A percentile compares a stretch with the other conserved stretches of the same genome.
Conservation (phyloP, 345 rosid species). For the Aethionema arabicum region DNA sequence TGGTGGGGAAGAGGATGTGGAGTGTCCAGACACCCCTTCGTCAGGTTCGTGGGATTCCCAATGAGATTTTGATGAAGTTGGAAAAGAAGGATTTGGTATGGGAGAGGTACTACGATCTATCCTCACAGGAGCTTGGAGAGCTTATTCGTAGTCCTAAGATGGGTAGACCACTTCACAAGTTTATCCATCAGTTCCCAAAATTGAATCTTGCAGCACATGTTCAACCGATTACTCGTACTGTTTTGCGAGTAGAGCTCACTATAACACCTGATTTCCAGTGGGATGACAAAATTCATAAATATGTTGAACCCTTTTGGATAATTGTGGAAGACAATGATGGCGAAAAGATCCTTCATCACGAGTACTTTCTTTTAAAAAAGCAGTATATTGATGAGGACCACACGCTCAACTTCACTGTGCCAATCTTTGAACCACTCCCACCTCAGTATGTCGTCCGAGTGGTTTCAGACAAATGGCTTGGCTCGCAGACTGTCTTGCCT, state of each 20-base stretch:
- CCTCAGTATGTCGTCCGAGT: conserved; percentile 91
- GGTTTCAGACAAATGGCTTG: conserved; percentile 93
- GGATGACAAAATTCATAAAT: conserved; percentile 94
- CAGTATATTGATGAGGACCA: conserved; percentile 85
- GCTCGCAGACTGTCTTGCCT: conserved; percentile 86
- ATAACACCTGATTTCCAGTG: conserved; percentile 90
- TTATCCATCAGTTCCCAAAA: conserved; percentile 91
- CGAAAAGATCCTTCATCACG: conserved; percentile 91
- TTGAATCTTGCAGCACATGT: conserved; percentile 78
- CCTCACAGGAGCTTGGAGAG: conserved; percentile 91
- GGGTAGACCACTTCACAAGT: conserved; percentile 87
- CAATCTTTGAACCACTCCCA: conserved; percentile 87
- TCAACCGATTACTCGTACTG: conserved; percentile 87
- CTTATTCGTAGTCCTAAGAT: conserved; percentile 78
- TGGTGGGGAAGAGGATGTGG: conserved; percentile 97
- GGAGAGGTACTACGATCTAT: conserved; percentile 93
- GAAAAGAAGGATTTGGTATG: conserved; percentile 98
- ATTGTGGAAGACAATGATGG: conserved; percentile 94
- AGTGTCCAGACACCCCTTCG: conserved; percentile 93
- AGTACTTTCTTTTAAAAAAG: conserved; percentile 88
- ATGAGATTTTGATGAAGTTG: conserved; percentile 77
- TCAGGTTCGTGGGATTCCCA: conserved; percentile 78
- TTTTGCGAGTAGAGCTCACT: conserved; percentile 82
- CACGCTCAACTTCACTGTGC: conserved; percentile 86
- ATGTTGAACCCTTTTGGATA: conserved; percentile 96